These are phyloP conservation scores for Immersiella caudata DNA, from an alignment of 495 filamentous ascomycete genomes.

Conservation along the genomic window DNA sequence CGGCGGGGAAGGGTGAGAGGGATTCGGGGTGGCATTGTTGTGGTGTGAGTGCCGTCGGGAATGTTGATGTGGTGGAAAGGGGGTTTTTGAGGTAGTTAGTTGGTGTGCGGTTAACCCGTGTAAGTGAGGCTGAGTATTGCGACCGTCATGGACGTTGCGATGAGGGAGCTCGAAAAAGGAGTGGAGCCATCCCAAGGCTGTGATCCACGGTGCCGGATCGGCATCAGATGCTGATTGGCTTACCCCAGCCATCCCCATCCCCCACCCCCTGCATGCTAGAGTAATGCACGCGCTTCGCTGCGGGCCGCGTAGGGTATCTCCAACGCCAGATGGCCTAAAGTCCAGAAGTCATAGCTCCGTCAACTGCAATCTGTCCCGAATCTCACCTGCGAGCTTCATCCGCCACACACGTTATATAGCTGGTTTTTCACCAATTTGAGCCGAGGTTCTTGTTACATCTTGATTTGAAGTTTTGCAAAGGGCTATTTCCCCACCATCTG, in stretches of 20 bases:
- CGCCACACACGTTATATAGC: conserved; percentile 8
- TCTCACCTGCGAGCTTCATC: conserved; percentile 11
- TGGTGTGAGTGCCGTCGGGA: not conserved
- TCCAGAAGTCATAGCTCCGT: conserved; percentile 8
- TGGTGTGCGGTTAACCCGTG: not conserved
- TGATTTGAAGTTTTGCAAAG: not conserved
- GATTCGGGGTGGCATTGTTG: not conserved
- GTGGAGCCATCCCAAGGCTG: conserved; percentile 13
- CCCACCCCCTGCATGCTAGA: not conserved
- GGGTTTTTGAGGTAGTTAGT: not conserved
- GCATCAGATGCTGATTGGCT: conserved; percentile 6
- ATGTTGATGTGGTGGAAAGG: not conserved
- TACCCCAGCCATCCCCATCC: conserved; percentile 1
- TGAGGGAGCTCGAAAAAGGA: not conserved
- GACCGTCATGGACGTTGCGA: not conserved
- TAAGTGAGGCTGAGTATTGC: conserved; percentile 6
- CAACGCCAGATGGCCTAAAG: conserved; percentile 36
- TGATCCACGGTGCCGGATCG: not conserved
- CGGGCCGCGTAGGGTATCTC: not conserved
- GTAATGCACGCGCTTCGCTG: not conserved
- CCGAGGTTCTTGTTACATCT: not conserved
- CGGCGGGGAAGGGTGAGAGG: not conserved
- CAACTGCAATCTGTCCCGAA: conserved; percentile 39
- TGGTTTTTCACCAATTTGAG: not conserved
- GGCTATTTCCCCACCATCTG: not conserved